Evolutionary conservation across 1,139 yeast species (phyloP), one percentile per base, ranked within the genome.

Genomic region (Candida mesenterica): DNA sequence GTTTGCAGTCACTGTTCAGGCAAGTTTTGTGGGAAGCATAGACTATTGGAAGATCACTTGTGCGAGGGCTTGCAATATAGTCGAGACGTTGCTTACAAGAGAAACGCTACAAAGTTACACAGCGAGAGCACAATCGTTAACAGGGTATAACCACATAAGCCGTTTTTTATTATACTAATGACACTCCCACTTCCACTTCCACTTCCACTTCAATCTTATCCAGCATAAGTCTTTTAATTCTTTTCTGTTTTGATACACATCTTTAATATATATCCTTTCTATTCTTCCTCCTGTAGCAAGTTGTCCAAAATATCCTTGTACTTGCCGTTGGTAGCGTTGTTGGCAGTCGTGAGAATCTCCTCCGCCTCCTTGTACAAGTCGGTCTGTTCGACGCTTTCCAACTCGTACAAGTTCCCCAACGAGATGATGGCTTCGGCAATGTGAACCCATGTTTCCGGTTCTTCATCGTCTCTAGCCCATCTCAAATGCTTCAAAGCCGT

Each of bases 1-100:
- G 89, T 83, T 58, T 89, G 97, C 59, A 75, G 80, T 39, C 86
- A 82, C 54, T 89, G 96, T 58, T 79, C 79, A 36, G 95, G 96
- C 30, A 84, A 82, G 54, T 88, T 79, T 59, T 88, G 97, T 61
- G 85, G 94, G 27, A 83, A 83, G 53, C 97, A 88, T 62, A 72
- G 97, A 41, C 71, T 89, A 41, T 70, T 88, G 61, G 97, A 88
- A 60, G 88, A 83, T 59, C 97, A 88, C 61, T 61, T 75, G 42
- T 88, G 97, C 57, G 68, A 74, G 41, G 95, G 94, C 6, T 74
- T 88, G 43, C 86, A 83, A 54, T 72, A 66, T 48, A 86, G 95
- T 66, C 86, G 87, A 65, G 90, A 87, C 52, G 79, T 75, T 50
- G 81, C 88, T 47, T 95, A 86, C 54, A 73, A 52, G 42, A 44